These are phyloP conservation scores for Botrytis sinoallii DNA, from an alignment of 2,329 filamentous ascomycete genomes.

Conservation along the genomic window DNA sequence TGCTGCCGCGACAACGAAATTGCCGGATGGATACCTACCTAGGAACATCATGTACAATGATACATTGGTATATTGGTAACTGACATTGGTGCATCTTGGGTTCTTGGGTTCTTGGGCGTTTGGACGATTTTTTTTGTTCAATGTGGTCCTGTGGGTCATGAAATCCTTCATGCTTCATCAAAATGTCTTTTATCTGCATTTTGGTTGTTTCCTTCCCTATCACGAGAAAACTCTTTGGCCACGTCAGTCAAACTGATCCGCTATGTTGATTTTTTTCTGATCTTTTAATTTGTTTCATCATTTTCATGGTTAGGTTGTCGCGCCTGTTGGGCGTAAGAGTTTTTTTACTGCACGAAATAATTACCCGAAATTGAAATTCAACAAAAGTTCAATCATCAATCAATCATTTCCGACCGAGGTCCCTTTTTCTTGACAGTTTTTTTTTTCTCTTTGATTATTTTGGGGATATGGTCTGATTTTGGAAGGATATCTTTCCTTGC, in stretches of 20 bases:
- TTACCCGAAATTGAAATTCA: conserved; percentile 1
- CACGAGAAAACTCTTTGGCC: conserved; percentile 12
- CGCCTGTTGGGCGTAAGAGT: conserved; percentile 3
- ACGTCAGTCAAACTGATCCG: conserved; percentile 12
- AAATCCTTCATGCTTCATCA: background rate
- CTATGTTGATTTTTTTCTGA: background rate
- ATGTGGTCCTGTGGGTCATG: background rate
- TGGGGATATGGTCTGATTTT: background rate
- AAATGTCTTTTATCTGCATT: background rate
- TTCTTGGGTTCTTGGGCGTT: background rate
- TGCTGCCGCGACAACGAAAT: background rate
- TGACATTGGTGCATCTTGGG: background rate
- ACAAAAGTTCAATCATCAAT: background rate
- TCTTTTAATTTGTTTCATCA: conserved; percentile 5
- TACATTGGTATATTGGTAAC: background rate
- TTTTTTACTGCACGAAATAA: background rate
- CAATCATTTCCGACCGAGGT: background rate
- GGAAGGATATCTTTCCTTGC: background rate
- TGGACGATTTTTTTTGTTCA: background rate
- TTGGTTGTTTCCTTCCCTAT: conserved; percentile 6
- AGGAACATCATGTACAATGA: background rate
- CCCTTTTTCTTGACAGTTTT: background rate
- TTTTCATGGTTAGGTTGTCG: conserved; percentile 7
- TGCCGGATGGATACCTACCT: conserved; percentile 3
- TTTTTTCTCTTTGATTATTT: background rate